These are phyloP conservation scores for Myochromella boudieri DNA, from an alignment of 768 basidiomycete genomes.

Conservation along the genomic window DNA sequence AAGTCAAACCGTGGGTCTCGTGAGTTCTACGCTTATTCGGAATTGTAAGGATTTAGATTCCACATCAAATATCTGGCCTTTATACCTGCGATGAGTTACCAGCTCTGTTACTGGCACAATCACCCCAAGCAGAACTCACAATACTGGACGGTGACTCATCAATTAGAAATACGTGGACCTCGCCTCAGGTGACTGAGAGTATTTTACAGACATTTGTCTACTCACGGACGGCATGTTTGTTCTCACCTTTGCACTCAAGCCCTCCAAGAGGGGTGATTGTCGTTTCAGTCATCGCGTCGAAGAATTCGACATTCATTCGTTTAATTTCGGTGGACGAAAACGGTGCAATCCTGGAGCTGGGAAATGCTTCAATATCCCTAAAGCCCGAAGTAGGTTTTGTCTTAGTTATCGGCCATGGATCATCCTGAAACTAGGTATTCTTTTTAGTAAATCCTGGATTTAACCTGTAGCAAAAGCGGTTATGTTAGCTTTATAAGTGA, in stretches of 20 bases:
- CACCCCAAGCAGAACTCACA: slow-evolving; percentile 29
- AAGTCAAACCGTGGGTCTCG: slow-evolving; percentile 23
- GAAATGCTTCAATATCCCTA: slow-evolving; percentile 27
- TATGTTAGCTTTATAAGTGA: slow-evolving; percentile 50
- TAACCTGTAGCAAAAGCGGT: slow-evolving; percentile 49
- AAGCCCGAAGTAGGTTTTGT: slow-evolving; percentile 27
- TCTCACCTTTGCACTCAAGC: slow-evolving; percentile 22
- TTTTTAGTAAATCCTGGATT: slow-evolving; percentile 33
- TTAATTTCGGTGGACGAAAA: slow-evolving; percentile 33
- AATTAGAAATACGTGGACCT: slow-evolving; percentile 19
- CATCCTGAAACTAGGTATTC: slow-evolving; percentile 10
- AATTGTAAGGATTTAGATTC: slow-evolving; percentile 34
- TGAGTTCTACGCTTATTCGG: slow-evolving; percentile 15
- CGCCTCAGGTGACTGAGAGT: slow-evolving; percentile 8
- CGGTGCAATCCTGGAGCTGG: slow-evolving; percentile 23
- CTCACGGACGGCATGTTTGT: slow-evolving; percentile 26
- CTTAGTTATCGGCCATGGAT: background rate
- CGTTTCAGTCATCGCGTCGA: slow-evolving; percentile 22
- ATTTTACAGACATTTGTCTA: slow-evolving; percentile 29
- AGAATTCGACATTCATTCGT: slow-evolving; percentile 23
- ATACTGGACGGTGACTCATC: slow-evolving; percentile 28
- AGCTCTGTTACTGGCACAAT: slow-evolving; percentile 27
- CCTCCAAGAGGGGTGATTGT: slow-evolving; percentile 23
- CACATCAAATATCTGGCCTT: slow-evolving; percentile 34
- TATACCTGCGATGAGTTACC: slow-evolving; percentile 13